Percentiles rank a stretch among this genome's conserved stretches.
Evolutionary conservation across 2,329 filamentous ascomycete species (phyloP).

Genomic region (Cyclaneusma minus): DNA sequence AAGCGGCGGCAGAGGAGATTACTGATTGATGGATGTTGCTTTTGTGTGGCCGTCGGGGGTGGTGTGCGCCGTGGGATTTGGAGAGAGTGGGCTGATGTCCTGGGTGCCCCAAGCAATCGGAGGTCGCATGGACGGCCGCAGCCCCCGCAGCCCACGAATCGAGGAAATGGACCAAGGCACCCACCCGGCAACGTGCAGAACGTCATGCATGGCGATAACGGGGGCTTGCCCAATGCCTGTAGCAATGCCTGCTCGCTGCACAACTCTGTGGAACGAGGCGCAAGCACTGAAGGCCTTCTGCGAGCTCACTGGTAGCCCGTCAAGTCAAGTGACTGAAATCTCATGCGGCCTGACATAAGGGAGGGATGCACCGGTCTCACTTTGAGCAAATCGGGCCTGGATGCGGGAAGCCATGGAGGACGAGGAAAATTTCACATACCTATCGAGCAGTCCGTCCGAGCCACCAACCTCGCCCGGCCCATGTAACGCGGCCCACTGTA

Average conservation of each 20-base stretch:
- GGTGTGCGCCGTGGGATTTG: conserved; percentile 9
- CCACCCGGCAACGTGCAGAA: no score
- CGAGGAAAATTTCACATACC: conserved; percentile 67
- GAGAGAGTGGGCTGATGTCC: no score
- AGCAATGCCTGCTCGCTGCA: conserved; percentile 11
- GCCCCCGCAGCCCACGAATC: no score
- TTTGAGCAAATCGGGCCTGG: conserved; percentile 2
- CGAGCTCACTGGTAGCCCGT: conserved; percentile 14
- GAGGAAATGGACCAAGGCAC: no score
- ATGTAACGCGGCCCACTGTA: conserved; percentile 56
- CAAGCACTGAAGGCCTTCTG: conserved; percentile 7
- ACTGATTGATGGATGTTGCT: no score
- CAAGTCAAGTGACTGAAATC: conserved; percentile 43
- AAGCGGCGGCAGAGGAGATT: no score
- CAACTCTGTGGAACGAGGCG: no score
- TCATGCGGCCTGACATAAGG: conserved; percentile 31
- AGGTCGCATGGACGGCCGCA: no score
- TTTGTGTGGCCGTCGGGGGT: conserved; percentile 5
- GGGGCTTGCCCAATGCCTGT: conserved; percentile 6
- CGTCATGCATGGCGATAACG: conserved; percentile 16
- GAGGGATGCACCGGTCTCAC: no score
- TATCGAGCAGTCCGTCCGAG: conserved; percentile 69
- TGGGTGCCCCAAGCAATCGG: no score
- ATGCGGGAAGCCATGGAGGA: conserved; percentile 8
- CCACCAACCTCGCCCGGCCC: conserved; percentile 64